Percentiles rank a stretch among this genome's conserved stretches.
Evolutionary conservation across 2,329 filamentous ascomycete genomes (phyloP).

Genomic region (Coniochaeta sp.): DNA sequence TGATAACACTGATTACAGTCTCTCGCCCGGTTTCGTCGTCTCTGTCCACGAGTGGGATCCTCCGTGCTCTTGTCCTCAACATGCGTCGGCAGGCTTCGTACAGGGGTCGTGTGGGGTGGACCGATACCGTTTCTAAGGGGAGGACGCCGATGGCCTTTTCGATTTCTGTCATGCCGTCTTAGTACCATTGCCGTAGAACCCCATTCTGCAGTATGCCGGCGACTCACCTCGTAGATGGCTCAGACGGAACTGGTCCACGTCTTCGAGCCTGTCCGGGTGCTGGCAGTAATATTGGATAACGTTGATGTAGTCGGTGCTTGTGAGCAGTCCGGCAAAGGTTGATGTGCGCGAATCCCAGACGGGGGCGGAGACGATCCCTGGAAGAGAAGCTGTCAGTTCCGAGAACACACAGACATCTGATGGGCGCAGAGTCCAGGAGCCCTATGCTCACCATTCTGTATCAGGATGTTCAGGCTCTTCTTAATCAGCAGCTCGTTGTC

Average conservation of each 20-base stretch:
- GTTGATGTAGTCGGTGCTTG: conserved; percentile 96
- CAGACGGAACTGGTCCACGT: conserved; percentile 89
- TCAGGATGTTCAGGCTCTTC: conserved; percentile 91
- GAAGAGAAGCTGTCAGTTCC: background rate
- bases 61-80: conserved; percentile 85
- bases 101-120: conserved; percentile 80
- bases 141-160: conserved; percentile 88
- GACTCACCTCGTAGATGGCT: conserved; percentile 76
- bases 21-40: conserved; percentile 90
- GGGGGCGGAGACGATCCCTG: conserved; percentile 94
- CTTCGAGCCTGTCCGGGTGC: conserved; percentile 80
- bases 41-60: conserved; percentile 87
- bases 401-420: conserved; percentile 4
- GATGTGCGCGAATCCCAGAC: conserved; percentile 93
- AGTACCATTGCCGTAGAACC: background rate
- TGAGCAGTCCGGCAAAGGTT: conserved; percentile 88
- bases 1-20: conserved; percentile 96
- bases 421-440: background rate
- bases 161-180: conserved; percentile 56
- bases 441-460: conserved; percentile 75
- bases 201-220: background rate
- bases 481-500: conserved; percentile 93
- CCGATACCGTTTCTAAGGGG: conserved; percentile 89
- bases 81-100: conserved; percentile 95
- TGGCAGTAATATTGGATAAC: conserved; percentile 99